A percentile compares a stretch with the other conserved stretches of the same genome.
phyloP scores from a whole-genome alignment of 768 basidiomycete genomes.

The Termitomyces bulborhizus region DNA sequence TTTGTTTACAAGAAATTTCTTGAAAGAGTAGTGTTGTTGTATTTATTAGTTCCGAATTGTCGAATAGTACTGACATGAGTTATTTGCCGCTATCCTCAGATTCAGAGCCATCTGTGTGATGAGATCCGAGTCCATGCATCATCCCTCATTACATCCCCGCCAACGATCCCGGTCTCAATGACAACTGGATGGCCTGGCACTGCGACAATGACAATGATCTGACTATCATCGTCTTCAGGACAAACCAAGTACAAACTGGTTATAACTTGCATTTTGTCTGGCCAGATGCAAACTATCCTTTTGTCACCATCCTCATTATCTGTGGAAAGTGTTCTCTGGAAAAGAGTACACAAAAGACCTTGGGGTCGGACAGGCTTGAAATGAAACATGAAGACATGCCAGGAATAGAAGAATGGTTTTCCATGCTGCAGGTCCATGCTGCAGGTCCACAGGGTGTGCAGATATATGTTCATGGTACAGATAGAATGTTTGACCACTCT shows the following conservation, averaged over 20 bases:
- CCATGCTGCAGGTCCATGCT: background rate
- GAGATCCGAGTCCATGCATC: background rate
- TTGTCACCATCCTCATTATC: background rate
- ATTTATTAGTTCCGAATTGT: too few species aligned
- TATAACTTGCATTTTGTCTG: background rate
- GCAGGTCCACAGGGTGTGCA: background rate
- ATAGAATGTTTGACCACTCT: too few species aligned
- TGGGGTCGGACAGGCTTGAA: too few species aligned
- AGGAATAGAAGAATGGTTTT: background rate
- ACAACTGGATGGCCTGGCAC: background rate
- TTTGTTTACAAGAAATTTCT: too few species aligned
- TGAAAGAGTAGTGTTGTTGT: too few species aligned
- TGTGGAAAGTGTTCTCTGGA: background rate
- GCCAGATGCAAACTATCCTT: background rate
- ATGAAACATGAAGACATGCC: background rate
- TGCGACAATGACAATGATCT: background rate
- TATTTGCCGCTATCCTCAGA: too few species aligned
- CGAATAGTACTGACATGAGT: too few species aligned
- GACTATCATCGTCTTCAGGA: background rate
- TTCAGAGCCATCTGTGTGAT: too few species aligned
- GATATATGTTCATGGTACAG: too few species aligned
- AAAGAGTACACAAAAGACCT: background rate
- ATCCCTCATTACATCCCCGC: constrained; percentile 3
- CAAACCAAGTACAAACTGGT: background rate
- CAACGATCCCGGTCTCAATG: constrained; percentile 1